These are phyloP conservation scores for Chaetomium sp. DNA, from an alignment of 2,329 filamentous ascomycete genomes.

Conservation along the genomic window DNA sequence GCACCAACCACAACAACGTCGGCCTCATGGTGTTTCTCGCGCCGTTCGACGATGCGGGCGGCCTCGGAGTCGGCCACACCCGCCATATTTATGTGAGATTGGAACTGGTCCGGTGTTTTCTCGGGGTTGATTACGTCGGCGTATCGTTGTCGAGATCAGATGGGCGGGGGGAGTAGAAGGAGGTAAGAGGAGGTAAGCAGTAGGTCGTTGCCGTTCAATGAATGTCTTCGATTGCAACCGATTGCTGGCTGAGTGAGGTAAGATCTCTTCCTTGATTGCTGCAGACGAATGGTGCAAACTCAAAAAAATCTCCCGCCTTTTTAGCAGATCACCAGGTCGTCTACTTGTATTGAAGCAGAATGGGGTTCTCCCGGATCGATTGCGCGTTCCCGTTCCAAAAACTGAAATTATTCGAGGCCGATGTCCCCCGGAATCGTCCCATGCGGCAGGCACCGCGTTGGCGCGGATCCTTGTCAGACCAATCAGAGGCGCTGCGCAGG, in stretches of 20 bases:
- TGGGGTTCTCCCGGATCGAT: background rate
- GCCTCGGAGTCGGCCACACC: constrained; percentile 41
- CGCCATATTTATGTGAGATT: constrained; percentile 32
- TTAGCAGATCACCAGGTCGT: background rate
- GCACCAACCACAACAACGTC: constrained; percentile 93
- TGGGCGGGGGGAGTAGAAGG: no score
- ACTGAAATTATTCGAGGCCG: constrained; percentile 30
- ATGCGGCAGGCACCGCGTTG: constrained; percentile 32
- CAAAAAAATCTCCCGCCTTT: background rate
- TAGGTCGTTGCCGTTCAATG: background rate
- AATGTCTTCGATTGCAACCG: background rate
- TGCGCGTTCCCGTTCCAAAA: background rate
- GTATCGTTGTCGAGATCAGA: no score
- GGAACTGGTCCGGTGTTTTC: constrained; percentile 10
- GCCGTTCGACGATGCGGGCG: constrained; percentile 50
- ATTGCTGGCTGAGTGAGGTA: background rate
- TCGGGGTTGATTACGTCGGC: background rate
- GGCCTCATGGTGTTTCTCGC: constrained; percentile 61
- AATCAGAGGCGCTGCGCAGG: constrained; percentile 28
- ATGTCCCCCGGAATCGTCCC: constrained; percentile 34
- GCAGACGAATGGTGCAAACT: background rate
- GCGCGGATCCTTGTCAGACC: constrained; percentile 16
- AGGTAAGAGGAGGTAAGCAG: no score
- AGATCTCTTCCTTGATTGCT: background rate
- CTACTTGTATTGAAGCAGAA: background rate